Base-by-base conservation (phyloP, 768 basidiomycete genomes). In the Kwoniella pini region DNA sequence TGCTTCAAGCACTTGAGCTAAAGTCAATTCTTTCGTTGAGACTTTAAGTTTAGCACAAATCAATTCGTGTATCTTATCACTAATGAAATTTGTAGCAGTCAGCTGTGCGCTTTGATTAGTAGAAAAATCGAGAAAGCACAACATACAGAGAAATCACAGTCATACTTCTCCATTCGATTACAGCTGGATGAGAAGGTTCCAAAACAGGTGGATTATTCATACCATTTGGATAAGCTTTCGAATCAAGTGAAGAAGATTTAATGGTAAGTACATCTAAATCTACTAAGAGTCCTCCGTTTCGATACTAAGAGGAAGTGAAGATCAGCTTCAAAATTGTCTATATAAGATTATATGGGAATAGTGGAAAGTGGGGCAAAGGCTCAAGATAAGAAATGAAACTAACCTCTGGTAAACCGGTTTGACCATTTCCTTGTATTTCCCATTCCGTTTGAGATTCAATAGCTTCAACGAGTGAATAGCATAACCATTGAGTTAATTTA, bases 141-240 rank as follows among this genome's bases (percentile, higher is more conserved):
- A 82, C 88, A 68, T 68, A 93, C 90, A 99, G 82, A 74, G 88
- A 85, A 56, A 96, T 88, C 36, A 99, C 90, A 0, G 95, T 98
- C 84, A 99, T 84, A 0, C 94, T 93, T 56, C 95, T 82, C 93
- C 94, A 95, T 80, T 99, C 95, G 36, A 97, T 86, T 57, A 98
- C 87, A 5, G 91, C 91, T 0, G 91, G 90, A 73, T 1, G 91
- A 84, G 13, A 82, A 79, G 22, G 89, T 82, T 39, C 82, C 84
- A 2, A 90, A 87, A 52, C 91, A 81, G 21, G 68, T 30, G 68
- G 70, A 24, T 48, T 42, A 24, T 81, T 81, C 6, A 84, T 79
- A 19, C 76, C 44, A 45, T 64, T 46, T 55, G 70, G 56, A 44
- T 62, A 55, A 33, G 60, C 51, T 1, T 79, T 76, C 6, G 65